phyloP scores from a whole-genome alignment of 1,139 yeast species.

The Kluyveromyces marxianus region DNA sequence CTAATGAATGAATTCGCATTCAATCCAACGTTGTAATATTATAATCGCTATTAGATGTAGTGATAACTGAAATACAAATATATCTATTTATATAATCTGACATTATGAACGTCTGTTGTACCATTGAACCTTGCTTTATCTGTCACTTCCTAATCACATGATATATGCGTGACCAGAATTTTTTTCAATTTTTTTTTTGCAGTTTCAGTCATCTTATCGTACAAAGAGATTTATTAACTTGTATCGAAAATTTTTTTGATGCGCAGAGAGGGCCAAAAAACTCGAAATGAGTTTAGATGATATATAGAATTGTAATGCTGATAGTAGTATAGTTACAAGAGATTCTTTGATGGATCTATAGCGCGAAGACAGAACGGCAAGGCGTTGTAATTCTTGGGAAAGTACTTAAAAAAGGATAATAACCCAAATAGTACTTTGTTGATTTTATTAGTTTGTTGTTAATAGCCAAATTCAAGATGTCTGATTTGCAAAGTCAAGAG shows the following conservation, averaged over 20 bases:
- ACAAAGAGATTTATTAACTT: neutral
- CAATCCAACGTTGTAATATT: conserved; percentile 36
- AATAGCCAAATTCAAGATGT: conserved; percentile 29
- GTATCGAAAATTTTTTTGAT: conserved; percentile 4
- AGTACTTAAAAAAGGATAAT: neutral
- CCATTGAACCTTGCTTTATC: no score
- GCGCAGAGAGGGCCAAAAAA: neutral
- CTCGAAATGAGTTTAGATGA: neutral
- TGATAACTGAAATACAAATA: no score
- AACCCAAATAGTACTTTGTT: neutral
- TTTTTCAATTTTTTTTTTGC: neutral
- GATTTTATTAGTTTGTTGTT: neutral
- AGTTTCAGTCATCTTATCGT: neutral
- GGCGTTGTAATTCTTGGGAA: neutral
- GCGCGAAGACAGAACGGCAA: neutral
- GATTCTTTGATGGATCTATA: neutral
- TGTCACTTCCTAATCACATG: no score
- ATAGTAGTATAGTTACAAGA: neutral
- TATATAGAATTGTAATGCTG: neutral
- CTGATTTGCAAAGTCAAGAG: conserved; percentile 75
- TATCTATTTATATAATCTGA: neutral
- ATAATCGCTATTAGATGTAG: neutral
- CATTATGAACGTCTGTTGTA: no score
- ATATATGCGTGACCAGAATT: neutral
- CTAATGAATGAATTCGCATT: conserved; percentile 95